phyloP scores from a whole-genome alignment of 345 rosid species.

The Heritiera littoralis region DNA sequence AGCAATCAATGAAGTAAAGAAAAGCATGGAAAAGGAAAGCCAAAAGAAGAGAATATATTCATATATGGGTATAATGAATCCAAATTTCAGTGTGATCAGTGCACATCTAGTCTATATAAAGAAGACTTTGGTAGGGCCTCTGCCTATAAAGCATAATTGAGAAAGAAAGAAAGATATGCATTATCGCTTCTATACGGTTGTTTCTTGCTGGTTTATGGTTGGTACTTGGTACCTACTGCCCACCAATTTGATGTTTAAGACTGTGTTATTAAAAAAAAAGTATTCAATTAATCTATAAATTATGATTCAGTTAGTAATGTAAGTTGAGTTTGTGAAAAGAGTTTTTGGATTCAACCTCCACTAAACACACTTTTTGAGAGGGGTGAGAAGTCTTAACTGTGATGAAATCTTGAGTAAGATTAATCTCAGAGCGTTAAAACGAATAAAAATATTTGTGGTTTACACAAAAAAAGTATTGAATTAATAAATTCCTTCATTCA shows the following conservation, averaged over 20 bases:
- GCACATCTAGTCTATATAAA: not conserved
- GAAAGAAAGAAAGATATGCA: not conserved
- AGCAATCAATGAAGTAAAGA: constrained; percentile 25
- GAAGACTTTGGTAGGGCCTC: not conserved
- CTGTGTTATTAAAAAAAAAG: too few species aligned
- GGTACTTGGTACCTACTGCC: not conserved
- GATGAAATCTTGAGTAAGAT: too few species aligned
- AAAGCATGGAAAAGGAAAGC: not conserved
- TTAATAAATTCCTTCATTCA: too few species aligned
- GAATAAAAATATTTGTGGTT: too few species aligned
- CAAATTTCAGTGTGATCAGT: not conserved
- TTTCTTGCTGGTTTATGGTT: not conserved
- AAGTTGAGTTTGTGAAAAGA: too few species aligned
- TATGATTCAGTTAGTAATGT: too few species aligned
- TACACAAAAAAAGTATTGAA: too few species aligned
- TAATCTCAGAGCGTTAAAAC: too few species aligned
- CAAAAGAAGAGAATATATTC: not conserved
- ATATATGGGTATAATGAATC: not conserved
- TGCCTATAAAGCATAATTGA: not conserved
- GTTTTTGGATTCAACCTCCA: too few species aligned
- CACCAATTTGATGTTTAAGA: not conserved
- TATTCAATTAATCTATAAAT: too few species aligned
- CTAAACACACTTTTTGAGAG: too few species aligned
- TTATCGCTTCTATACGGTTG: not conserved
- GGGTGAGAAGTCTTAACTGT: too few species aligned